Conservation (phyloP, 192 early-diverging fungal genomes). For the Gigaspora rosea region DNA sequence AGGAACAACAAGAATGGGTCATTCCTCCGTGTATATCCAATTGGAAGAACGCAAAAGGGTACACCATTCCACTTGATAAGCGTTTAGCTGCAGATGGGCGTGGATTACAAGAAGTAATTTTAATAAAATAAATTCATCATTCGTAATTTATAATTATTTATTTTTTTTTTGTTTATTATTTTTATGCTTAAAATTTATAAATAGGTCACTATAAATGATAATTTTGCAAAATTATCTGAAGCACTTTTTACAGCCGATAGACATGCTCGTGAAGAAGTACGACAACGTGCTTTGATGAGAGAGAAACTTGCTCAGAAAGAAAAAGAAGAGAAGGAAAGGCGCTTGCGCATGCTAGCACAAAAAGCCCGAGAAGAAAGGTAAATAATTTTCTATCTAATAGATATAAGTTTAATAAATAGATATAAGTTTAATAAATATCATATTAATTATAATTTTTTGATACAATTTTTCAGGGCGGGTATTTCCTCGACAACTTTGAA, state of each 20-base stretch:
- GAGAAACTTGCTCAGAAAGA: conserved; percentile 90
- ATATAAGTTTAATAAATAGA: conserved; percentile 6
- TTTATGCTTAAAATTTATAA: neutral
- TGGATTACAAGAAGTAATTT: conserved; percentile 81
- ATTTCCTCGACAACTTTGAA: conserved; percentile 34
- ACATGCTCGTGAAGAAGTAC: conserved; percentile 92
- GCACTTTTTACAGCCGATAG: conserved; percentile 91
- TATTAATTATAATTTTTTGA: conserved; percentile 8
- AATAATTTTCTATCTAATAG: conserved; percentile 10
- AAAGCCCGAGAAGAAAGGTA: conserved; percentile 86
- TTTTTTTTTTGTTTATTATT: neutral
- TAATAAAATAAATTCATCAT: neutral
- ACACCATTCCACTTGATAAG: conserved; percentile 98
- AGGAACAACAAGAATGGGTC: conserved; percentile 96
- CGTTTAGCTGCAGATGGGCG: conserved; percentile 96
- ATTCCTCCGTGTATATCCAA: conserved; percentile 99
- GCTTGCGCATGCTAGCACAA: conserved; percentile 87
- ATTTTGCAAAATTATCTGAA: conserved; percentile 95
- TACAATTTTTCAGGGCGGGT: conserved; percentile 39
- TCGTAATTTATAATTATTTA: neutral
- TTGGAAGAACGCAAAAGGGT: conserved; percentile 99
- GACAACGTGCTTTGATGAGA: conserved; percentile 87
- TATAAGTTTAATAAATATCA: neutral
- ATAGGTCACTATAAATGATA: conserved; percentile 81
- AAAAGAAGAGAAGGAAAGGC: conserved; percentile 92